phyloP scores from a whole-genome alignment of 495 filamentous ascomycete genomes.

The Pseudotulostoma volvatum region DNA sequence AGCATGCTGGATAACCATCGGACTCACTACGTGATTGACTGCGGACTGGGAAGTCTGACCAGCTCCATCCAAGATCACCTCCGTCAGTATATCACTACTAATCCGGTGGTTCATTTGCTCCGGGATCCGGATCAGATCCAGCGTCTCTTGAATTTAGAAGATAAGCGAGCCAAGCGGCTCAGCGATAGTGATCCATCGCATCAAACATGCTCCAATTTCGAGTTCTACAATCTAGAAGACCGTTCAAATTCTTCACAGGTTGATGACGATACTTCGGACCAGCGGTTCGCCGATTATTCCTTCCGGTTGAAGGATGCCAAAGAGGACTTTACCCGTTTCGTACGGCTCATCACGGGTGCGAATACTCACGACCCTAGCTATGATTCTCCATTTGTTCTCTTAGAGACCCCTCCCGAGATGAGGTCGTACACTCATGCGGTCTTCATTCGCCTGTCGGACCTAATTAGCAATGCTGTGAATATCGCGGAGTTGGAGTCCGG shows the following conservation, averaged over 20 bases:
- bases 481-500: constrained; percentile 49
- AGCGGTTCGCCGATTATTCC: constrained; percentile 35
- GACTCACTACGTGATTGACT: constrained; percentile 54
- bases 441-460: constrained; percentile 42
- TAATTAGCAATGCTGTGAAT: constrained; percentile 37
- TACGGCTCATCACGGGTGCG: constrained; percentile 46
- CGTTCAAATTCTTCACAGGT: constrained; percentile 11
- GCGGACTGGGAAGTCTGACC: constrained; percentile 43
- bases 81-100: constrained; percentile 39
- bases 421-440: constrained; percentile 51
- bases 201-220: constrained; percentile 56
- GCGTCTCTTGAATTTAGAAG: constrained; percentile 41
- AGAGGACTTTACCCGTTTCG: constrained; percentile 55
- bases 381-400: constrained; percentile 56
- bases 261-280: constrained; percentile 22
- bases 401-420: constrained; percentile 48
- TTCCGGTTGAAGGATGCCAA: constrained; percentile 58
- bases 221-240: constrained; percentile 60
- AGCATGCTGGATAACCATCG: constrained; percentile 48
- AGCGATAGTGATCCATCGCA: constrained; percentile 37
- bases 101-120: constrained; percentile 61
- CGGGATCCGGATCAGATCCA: constrained; percentile 52
- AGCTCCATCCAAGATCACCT: constrained; percentile 41
- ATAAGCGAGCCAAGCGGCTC: constrained; percentile 36
- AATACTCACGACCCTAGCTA: constrained; percentile 38